Percentiles rank a stretch among this genome's conserved stretches.
Evolutionary conservation across 306 rosid species (phyloP).

Genomic region (Cucumis hystrix): DNA sequence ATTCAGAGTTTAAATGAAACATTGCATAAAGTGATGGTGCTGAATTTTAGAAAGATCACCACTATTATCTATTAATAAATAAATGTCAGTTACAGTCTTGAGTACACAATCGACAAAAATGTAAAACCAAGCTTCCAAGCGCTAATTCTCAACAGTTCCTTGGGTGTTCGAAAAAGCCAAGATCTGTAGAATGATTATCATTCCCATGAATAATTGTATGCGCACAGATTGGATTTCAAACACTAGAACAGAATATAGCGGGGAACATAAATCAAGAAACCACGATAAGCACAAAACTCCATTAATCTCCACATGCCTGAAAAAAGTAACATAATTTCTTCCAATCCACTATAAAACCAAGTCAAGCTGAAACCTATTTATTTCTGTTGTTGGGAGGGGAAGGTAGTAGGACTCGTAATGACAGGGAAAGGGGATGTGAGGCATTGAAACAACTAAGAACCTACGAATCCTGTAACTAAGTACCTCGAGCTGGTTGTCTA

Average conservation of each 20-base stretch:
- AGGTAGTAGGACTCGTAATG: neutral
- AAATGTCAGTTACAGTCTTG: neutral
- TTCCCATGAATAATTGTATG: neutral
- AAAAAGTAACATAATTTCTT: neutral
- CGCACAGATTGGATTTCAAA: neutral
- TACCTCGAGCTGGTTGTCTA: constrained; percentile 66
- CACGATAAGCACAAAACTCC: neutral
- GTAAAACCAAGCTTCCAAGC: neutral
- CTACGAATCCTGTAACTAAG: constrained; percentile 8
- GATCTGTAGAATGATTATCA: neutral
- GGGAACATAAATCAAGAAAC: neutral
- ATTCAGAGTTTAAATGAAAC: neutral
- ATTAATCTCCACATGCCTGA: neutral
- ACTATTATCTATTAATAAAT: neutral
- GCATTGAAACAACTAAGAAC: neutral
- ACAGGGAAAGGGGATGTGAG: neutral
- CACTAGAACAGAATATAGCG: neutral
- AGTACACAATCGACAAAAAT: neutral
- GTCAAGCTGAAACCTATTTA: neutral
- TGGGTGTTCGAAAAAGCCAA: neutral
- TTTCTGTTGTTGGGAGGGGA: neutral
- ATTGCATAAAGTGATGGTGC: neutral
- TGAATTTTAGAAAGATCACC: neutral
- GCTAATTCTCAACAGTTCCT: neutral
- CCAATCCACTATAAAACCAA: neutral